Evolutionary conservation across 1,284 basidiomycete genomes (phyloP).

Genomic region (Exsudoporus floridanus): DNA sequence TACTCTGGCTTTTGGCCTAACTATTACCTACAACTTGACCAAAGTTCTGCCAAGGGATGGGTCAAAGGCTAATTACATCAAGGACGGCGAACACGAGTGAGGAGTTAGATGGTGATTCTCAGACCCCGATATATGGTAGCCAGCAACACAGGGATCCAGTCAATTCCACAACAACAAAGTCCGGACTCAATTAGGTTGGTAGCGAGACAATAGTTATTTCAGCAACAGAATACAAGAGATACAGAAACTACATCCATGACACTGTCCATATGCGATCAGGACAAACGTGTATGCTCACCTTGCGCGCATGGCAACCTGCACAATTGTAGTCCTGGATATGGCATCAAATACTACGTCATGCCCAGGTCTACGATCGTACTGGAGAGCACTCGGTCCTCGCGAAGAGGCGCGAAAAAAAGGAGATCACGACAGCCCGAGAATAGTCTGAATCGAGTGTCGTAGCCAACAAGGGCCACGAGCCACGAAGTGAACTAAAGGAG

Average conservation of each 20-base stretch:
- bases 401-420: slow-evolving; percentile 21
- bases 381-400: slow-evolving; percentile 8
- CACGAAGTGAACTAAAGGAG: slow-evolving; percentile 54
- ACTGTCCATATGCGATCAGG: not conserved
- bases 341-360: not conserved
- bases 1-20: not conserved
- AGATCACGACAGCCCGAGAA: slow-evolving; percentile 48
- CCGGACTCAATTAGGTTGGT: not conserved
- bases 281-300: not conserved
- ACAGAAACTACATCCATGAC: not conserved
- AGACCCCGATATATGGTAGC: not conserved
- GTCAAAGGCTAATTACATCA: too few relatives aligned
- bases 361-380: slow-evolving; percentile 5
- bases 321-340: not conserved
- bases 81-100: not conserved
- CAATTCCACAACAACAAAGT: not conserved
- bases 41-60: not conserved
- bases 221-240: not conserved
- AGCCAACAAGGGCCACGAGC: slow-evolving; percentile 36
- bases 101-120: too few relatives aligned
- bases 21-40: not conserved
- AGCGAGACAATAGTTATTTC: not conserved
- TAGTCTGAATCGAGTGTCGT: slow-evolving; percentile 60
- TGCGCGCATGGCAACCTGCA: not conserved
- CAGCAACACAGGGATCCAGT: not conserved